Base-by-base conservation (phyloP, 352 stramenopile genomes). In the Pythium insidiosum region DNA sequence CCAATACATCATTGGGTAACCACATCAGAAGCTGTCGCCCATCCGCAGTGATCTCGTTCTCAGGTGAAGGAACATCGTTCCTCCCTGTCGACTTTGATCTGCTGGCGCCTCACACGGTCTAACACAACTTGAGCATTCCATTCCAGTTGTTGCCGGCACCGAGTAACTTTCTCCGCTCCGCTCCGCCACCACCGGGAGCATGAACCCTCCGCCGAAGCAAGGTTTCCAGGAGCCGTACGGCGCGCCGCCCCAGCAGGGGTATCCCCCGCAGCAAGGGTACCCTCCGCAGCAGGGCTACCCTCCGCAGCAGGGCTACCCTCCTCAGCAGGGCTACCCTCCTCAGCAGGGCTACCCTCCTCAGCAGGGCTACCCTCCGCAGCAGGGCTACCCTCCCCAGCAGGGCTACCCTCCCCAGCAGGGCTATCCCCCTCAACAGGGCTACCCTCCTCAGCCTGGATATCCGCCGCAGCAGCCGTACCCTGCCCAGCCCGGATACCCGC, bases 191-290 rank as follows among this genome's bases (percentile, higher is more conserved):
- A 24, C 11, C 43, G 28, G 11, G 43, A 53, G 26, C 21, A 59
- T 59, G 51, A 59, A 47, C 36, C 51, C n/a, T 13, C 51, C 51
- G 12, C 37, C 34, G 22, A 38, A 47, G 22, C 54, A 48, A 23
- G 54, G 54, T n/a, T 63, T 53, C 38, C 38, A 30, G 29, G 46
- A 63, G 35, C 58, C 45, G 33, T n/a, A n/a, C n/a, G 56, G 56
- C 13, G 64, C 61, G 36, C 57, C 56, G 18, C 53, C 59, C 11
- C 54, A 66, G 30, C 55, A 58, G 7, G 63, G 51, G 0, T 73
- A 66, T 47, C 61, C 63, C 3, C 50, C 58, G 0, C 63, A 80
- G 28, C 62, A 61, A 10, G 64, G 62, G 0, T 73, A 74, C 43
- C 49, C 48, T 43, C 54, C 54, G 3, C 54, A 62, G 23, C 54